Evolutionary conservation across 2,329 filamentous ascomycete species (phyloP).

Genomic region (Colletotrichum noveboracense): DNA sequence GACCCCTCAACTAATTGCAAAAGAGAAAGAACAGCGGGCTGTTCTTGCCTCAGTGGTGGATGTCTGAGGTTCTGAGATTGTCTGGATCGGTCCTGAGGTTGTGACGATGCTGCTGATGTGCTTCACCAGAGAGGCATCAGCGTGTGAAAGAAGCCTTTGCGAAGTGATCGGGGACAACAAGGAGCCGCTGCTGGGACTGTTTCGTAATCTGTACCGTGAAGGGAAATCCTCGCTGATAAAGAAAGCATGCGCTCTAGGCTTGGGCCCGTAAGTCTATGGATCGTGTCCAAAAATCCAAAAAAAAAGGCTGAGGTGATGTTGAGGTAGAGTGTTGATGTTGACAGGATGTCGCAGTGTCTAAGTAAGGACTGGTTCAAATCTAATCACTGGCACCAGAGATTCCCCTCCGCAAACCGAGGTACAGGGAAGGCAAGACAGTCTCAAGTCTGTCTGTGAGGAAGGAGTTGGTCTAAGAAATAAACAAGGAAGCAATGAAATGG

Average conservation of each 20-base stretch:
- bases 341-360: not conserved
- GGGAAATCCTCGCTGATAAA: constrained; percentile 10
- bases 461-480: not conserved
- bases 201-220: not conserved
- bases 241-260: constrained; percentile 18
- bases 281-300: constrained; percentile 8
- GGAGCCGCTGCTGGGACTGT: not conserved
- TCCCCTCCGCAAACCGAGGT: not conserved
- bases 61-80: not conserved
- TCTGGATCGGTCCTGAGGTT: not conserved
- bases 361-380: not conserved
- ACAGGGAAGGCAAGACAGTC: not conserved
- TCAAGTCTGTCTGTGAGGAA: not conserved
- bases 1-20: not conserved
- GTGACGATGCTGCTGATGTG: not conserved
- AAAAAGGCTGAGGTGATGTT: not conserved
- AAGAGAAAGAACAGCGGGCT: not conserved
- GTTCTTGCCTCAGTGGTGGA: not conserved
- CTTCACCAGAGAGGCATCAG: not conserved
- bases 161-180: not conserved
- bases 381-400: not conserved
- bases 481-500: not conserved
- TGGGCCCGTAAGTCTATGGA: constrained; percentile 10
- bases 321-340: not conserved
- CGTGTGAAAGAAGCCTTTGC: not conserved